A percentile compares a stretch with the other conserved stretches of the same genome.
These are phyloP conservation scores for Coccomyxa sp. DNA, from an alignment of 139 green algal genomes.

Conservation along the genomic window DNA sequence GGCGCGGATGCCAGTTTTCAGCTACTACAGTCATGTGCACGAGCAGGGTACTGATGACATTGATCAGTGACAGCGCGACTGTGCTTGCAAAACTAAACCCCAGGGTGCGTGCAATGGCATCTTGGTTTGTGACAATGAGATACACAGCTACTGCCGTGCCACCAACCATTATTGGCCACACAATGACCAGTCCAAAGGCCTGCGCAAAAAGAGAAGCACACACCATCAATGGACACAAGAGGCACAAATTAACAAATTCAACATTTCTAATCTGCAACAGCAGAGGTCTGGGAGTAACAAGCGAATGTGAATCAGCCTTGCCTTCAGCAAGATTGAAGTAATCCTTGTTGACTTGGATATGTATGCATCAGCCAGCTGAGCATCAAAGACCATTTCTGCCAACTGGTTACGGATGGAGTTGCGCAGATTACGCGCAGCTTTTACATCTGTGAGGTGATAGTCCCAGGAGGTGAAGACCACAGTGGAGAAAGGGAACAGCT, in stretches of 20 bases:
- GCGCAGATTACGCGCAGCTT: slow-evolving; percentile 21
- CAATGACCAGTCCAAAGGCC: slow-evolving; percentile 15
- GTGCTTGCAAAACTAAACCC: slow-evolving; percentile 23
- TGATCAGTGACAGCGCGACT: slow-evolving; percentile 28
- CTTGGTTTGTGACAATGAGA: slow-evolving; percentile 19
- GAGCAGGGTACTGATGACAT: slow-evolving; percentile 4
- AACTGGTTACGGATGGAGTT: slow-evolving; percentile 34
- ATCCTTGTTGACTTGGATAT: background rate
- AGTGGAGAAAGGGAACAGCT: slow-evolving; percentile 34
- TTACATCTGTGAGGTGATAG: slow-evolving; percentile 29
- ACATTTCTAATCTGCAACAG: background rate
- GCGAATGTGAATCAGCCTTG: too few relatives aligned
- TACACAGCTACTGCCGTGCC: slow-evolving; percentile 17
- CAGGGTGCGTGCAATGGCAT: slow-evolving; percentile 19
- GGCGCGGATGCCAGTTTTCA: slow-evolving; percentile 31
- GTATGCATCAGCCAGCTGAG: slow-evolving; percentile 12
- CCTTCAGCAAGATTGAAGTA: background rate
- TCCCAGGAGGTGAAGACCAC: slow-evolving; percentile 41
- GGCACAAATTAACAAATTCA: background rate
- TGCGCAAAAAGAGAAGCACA: slow-evolving; percentile 3
- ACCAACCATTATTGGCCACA: slow-evolving; percentile 30
- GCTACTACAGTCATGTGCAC: slow-evolving; percentile 11
- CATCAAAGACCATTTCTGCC: slow-evolving; percentile 37
- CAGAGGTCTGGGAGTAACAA: background rate
- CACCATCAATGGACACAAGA: background rate